Percentiles rank a stretch among this genome's conserved stretches.
Conservation (phyloP, 2,329 filamentous ascomycete genomes). For the Fusarium udum region DNA sequence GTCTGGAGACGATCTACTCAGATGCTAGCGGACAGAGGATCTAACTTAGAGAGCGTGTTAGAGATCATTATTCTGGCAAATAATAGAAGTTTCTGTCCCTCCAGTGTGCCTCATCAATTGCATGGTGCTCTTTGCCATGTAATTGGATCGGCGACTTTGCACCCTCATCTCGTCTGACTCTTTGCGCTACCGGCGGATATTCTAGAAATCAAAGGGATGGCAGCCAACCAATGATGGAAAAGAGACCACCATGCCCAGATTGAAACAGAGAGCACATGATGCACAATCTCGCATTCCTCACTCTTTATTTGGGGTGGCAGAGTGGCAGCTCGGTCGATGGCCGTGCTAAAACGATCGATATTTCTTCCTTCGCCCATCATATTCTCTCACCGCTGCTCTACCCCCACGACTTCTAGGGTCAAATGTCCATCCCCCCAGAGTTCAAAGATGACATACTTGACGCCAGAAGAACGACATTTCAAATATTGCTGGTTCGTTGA, state of each 20-base stretch:
- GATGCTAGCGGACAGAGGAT: conserved; percentile 31
- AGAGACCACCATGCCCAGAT: conserved; percentile 26
- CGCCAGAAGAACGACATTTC: conserved; percentile 4
- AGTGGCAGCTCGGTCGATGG: conserved; percentile 32
- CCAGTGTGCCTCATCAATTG: conserved; percentile 24
- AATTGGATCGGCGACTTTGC: conserved; percentile 26
- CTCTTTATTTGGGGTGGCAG: conserved; percentile 22
- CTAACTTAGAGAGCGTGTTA: conserved; percentile 33
- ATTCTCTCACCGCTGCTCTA: conserved; percentile 41
- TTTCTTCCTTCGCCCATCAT: conserved; percentile 30
- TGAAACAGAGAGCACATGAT: conserved; percentile 41
- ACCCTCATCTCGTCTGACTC: conserved; percentile 35
- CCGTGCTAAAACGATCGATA: conserved; percentile 31
- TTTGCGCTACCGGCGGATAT: conserved; percentile 49
- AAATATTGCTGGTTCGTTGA: conserved; percentile 2
- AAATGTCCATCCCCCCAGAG: conserved; percentile 9
- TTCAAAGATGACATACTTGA: conserved; percentile 35
- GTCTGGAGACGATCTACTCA: conserved; percentile 27
- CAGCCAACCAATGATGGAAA: conserved; percentile 39
- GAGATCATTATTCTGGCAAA: conserved; percentile 30
- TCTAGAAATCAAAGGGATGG: conserved; percentile 44
- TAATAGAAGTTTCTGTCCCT: conserved; percentile 28
- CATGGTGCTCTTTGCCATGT: conserved; percentile 25
- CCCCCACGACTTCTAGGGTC: conserved; percentile 25
- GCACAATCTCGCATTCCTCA: conserved; percentile 37